These are phyloP conservation scores for Cercospora zeina DNA, from an alignment of 2,329 filamentous ascomycete species.

Conservation along the genomic window DNA sequence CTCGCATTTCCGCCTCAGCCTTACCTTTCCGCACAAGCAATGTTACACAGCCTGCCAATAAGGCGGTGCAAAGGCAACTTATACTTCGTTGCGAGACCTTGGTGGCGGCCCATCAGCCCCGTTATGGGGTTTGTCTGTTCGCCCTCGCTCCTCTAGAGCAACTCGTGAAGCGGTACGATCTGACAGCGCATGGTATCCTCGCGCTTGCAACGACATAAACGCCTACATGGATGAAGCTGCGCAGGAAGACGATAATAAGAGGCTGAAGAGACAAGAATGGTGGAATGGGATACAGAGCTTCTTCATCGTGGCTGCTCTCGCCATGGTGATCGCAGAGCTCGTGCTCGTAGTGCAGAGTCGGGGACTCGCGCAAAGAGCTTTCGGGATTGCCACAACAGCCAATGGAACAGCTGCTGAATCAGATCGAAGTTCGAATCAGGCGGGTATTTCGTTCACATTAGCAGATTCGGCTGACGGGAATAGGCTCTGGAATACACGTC, in stretches of 20 bases:
- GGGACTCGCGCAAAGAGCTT: background rate
- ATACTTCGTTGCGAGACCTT: background rate
- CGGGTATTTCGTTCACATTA: background rate
- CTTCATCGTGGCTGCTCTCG: background rate
- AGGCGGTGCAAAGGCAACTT: background rate
- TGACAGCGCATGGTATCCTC: background rate
- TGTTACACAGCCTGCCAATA: background rate
- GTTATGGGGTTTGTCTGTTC: background rate
- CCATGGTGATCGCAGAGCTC: background rate
- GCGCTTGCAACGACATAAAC: background rate
- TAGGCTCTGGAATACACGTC: background rate
- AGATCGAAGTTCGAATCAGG: background rate
- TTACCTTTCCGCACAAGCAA: background rate
- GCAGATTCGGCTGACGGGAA: background rate
- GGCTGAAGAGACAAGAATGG: background rate
- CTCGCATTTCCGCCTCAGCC: background rate
- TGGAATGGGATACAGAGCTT: slow-evolving; percentile 1
- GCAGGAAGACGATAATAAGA: background rate
- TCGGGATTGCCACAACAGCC: background rate
- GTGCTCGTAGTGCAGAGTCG: background rate
- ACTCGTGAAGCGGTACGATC: background rate
- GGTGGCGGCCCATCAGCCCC: background rate
- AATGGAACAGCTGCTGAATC: background rate
- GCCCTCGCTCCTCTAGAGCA: background rate
- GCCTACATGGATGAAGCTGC: background rate